Percentiles rank a stretch among this genome's conserved stretches.
Evolutionary conservation across 1,284 basidiomycete genomes (phyloP).

Genomic region (Ceratobasidium sp.): DNA sequence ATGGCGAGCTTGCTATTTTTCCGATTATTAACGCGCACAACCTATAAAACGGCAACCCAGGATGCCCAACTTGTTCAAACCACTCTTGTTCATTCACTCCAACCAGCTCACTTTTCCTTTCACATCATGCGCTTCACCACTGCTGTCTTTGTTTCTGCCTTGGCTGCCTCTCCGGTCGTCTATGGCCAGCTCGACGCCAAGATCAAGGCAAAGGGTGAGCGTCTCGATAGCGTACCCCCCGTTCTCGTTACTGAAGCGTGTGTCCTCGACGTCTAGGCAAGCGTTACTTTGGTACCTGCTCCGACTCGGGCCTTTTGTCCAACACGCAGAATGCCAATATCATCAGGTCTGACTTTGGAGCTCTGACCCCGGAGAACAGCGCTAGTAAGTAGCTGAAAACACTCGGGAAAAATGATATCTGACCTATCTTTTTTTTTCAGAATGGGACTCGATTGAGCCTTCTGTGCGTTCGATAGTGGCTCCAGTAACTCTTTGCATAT

Average conservation of each 20-base stretch:
- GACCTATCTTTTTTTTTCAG: neutral
- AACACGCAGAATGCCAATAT: constrained; percentile 28
- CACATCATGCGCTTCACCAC: constrained; percentile 13
- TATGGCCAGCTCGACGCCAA: constrained; percentile 35
- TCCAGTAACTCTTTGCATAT: neutral
- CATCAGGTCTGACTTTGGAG: constrained; percentile 35
- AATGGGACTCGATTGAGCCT: constrained; percentile 29
- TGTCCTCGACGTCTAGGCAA: constrained; percentile 17
- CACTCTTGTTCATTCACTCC: constrained; percentile 12
- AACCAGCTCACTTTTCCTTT: neutral
- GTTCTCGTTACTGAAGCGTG: neutral
- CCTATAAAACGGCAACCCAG: neutral
- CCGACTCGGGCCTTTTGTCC: constrained; percentile 20
- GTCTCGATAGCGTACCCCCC: neutral
- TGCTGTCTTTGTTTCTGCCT: neutral
- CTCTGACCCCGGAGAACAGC: constrained; percentile 34
- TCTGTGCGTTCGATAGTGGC: neutral
- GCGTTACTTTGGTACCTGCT: constrained; percentile 37
- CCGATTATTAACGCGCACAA: neutral
- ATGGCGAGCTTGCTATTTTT: constrained; percentile 20
- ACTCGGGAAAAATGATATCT: neutral
- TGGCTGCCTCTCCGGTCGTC: constrained; percentile 5
- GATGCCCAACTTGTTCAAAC: neutral
- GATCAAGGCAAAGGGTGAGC: constrained; percentile 45
- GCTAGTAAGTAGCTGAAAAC: constrained; percentile 8